Percentiles rank a stretch among this genome's conserved stretches.
Evolutionary conservation across 495 filamentous ascomycete species (phyloP).

Genomic region (Podospora pseudopauciseta): DNA sequence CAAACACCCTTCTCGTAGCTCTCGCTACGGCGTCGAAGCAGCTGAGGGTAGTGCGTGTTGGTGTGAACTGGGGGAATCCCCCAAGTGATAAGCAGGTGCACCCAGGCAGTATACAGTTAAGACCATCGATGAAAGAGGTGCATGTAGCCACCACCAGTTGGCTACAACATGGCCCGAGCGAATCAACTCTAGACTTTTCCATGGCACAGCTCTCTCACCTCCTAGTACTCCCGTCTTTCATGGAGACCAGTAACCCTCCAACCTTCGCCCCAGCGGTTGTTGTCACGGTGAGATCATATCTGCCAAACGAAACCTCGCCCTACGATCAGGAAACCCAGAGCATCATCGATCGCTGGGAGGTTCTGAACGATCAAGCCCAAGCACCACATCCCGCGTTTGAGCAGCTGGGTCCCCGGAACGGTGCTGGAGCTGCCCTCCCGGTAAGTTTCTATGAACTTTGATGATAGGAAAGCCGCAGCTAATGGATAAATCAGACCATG

Average conservation of each 20-base stretch:
- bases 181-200: conserved; percentile 47
- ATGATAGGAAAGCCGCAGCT: conserved; percentile 8
- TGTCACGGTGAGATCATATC: conserved; percentile 66
- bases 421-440: conserved; percentile 39
- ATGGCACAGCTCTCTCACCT: conserved; percentile 62
- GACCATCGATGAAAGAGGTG: conserved; percentile 43
- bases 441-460: conserved; percentile 23
- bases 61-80: conserved; percentile 50
- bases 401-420: conserved; percentile 62
- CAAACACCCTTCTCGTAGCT: conserved; percentile 56
- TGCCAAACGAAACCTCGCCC: conserved; percentile 49
- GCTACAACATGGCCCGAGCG: conserved; percentile 40
- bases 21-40: conserved; percentile 65
- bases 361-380: conserved; percentile 56
- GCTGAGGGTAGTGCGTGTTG: conserved; percentile 59
- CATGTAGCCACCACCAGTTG: conserved; percentile 52
- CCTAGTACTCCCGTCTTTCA: conserved; percentile 59
- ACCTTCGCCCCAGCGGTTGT: conserved; percentile 57
- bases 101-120: conserved; percentile 33
- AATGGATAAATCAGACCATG: conserved; percentile 45
- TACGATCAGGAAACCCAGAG: conserved; percentile 60
- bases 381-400: conserved; percentile 69
- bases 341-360: conserved; percentile 73
- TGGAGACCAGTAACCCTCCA: conserved; percentile 41
- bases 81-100: conserved; percentile 38